A percentile compares a stretch with the other conserved stretches of the same genome.
Evolutionary conservation across 306 rosid species (phyloP).

Genomic region (Delonix regia): DNA sequence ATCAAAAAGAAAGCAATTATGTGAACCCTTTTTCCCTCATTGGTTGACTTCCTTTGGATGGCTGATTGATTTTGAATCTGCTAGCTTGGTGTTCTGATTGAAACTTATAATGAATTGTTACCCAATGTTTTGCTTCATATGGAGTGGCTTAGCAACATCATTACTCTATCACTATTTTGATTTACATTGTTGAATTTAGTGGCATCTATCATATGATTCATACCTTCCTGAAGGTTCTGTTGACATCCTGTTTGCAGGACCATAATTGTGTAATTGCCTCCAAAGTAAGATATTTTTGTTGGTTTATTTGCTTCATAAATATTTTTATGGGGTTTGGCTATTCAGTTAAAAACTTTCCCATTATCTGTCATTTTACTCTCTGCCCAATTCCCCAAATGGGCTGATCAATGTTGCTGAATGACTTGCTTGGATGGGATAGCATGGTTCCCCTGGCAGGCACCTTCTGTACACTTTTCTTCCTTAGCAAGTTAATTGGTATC

Average conservation of each 20-base stretch:
- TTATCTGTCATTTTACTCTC: conserved; percentile 4
- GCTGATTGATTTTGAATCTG: background rate
- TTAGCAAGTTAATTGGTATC: background rate
- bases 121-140: background rate
- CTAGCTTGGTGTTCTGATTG: background rate
- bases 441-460: background rate
- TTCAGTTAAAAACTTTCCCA: background rate
- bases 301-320: conserved; percentile 3
- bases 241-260: conserved; percentile 3
- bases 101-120: background rate
- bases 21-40: background rate
- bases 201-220: background rate
- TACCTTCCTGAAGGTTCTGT: background rate
- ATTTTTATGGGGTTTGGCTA: conserved; percentile 11
- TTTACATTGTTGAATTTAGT: background rate
- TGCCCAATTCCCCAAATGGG: background rate
- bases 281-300: conserved; percentile 11
- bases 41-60: background rate
- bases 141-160: background rate
- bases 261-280: conserved; percentile 10
- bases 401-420: background rate
- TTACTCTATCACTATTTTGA: background rate
- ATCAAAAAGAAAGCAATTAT: too few relatives aligned
- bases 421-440: conserved; percentile 3
- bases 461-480: background rate